Percentiles rank a stretch among this genome's conserved stretches.
Evolutionary conservation across 2,329 filamentous ascomycete genomes (phyloP).

Genomic region (Fusarium mangiferae): DNA sequence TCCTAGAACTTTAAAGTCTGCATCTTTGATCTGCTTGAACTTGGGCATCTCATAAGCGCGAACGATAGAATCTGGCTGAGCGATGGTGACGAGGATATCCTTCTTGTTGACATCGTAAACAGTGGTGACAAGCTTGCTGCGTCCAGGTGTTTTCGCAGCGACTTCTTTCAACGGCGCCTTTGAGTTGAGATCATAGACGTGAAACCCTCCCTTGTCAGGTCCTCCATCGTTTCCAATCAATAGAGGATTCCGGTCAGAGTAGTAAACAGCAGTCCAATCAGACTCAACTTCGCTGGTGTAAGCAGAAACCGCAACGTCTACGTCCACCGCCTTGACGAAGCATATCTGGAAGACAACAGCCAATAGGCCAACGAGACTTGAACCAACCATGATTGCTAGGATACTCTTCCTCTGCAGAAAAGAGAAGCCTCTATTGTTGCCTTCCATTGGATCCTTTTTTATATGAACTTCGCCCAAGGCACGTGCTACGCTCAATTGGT

Average conservation of each 20-base stretch:
- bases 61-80: constrained; percentile 55
- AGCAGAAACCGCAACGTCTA: constrained; percentile 48
- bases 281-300: constrained; percentile 53
- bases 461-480: background rate
- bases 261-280: constrained; percentile 55
- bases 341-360: constrained; percentile 31
- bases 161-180: constrained; percentile 47
- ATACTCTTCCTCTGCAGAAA: constrained; percentile 2
- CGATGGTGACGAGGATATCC: constrained; percentile 55
- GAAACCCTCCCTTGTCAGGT: constrained; percentile 56
- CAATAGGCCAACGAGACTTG: constrained; percentile 33
- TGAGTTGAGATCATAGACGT: constrained; percentile 49
- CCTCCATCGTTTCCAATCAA: constrained; percentile 60
- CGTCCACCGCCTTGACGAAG: constrained; percentile 28
- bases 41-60: constrained; percentile 51
- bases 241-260: constrained; percentile 48
- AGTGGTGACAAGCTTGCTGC: constrained; percentile 57
- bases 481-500: constrained; percentile 24
- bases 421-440: background rate
- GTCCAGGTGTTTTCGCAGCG: constrained; percentile 50
- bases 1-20: constrained; percentile 51
- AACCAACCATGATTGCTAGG: constrained; percentile 33
- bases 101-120: constrained; percentile 51
- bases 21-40: constrained; percentile 46
- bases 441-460: constrained; percentile 22